Evolutionary conservation across 176 grass and related monocot genomes (phyloP), one percentile per base, ranked within the genome.

Genomic region (Carex pumila): DNA sequence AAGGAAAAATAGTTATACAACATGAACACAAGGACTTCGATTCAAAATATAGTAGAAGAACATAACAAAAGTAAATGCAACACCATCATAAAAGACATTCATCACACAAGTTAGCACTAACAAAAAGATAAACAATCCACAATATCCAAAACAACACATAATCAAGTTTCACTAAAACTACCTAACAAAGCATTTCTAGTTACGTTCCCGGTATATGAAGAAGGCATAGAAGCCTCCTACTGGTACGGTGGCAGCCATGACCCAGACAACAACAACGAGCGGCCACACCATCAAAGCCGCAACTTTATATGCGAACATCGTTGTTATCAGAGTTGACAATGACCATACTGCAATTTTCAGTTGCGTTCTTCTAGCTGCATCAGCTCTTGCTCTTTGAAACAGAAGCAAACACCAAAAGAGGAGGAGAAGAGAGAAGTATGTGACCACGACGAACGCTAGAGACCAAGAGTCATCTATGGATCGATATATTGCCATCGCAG

Each of bases 221-320:
- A 82, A 82, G 12, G 39, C 39, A 82, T 82, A 82, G 80, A 82
- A 82, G 3, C 80, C 80, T 63, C 80, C 80, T 9, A 82, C 41
- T 49, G 62, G 41, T 10, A 82, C 80, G 1, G 58, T 65, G 37
- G 17, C 21, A 0, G 80, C 80, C 80, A 66, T 82, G 61, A 13
- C 43, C 80, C 80, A 82, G 1, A 82, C 80, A 30, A 82, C 12
- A 36, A 63, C 15, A 62, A 21, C 80, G 5, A 82, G 54, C 12
- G 19, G 29, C 12, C 11, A 47, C 7, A 60, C 61, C 80, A 82
- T 67, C 41, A 82, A 12, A 67, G 61, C 80, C 1, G 80, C 80
- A 30, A 82, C 80, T 53, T 43, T 53, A 50, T 82, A 82, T 67
- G 80, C 60, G 30, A 82, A 82, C 80, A 82, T 82, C 56, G 67